Evolutionary conservation across 805 yeast species (phyloP), one percentile per base, ranked within the genome.

Genomic region (Wickerhamiella lipophila): DNA sequence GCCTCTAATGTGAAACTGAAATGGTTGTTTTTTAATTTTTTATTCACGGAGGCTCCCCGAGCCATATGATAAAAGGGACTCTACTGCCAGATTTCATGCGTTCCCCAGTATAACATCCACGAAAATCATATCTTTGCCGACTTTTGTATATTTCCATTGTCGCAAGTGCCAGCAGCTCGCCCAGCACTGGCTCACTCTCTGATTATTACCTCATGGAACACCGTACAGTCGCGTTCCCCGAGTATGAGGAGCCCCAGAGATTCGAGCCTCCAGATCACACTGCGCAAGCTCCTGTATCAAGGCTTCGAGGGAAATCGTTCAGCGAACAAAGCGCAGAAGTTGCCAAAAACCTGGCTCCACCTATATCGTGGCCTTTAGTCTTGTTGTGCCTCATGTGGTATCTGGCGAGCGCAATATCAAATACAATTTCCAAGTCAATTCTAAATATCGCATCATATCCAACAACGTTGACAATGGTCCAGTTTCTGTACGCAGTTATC

Each of bases 401-500:
- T 66, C 59, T 77, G 26, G 69, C 80, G 8, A 81, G 94, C 27
- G 88, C 94, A 8, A 64, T 88, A 7, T 82, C 95, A 2, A 81
- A 81, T 55, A 86, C 85, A 59, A 71, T 89, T 30, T 79, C 94
- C 30, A 89, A 89, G 63, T 68, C 79, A 42, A 85, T 89, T 43
- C 68, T 89, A 52, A 75, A 70, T 54, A 68, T 69, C 43, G 87
- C 81, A 64, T 74, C 74, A 41, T 83, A 78, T 62, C 96, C 98
- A 1, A 78, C 87, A n/a, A 81, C 95, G 0, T 73, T 92, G 50
- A 86, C 96, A 1, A 87, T 88, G 70, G 67, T 81, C 48, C 97
- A 92, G 67, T 89, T 89, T 60, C 58, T 81, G 26, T 69, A 85
- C 56, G 87, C 87, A 56, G 80, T 79, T 3, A 34, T 68, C 9